phyloP scores from a whole-genome alignment of 2,329 filamentous ascomycete genomes.

The Hypoxylon rubiginosum region DNA sequence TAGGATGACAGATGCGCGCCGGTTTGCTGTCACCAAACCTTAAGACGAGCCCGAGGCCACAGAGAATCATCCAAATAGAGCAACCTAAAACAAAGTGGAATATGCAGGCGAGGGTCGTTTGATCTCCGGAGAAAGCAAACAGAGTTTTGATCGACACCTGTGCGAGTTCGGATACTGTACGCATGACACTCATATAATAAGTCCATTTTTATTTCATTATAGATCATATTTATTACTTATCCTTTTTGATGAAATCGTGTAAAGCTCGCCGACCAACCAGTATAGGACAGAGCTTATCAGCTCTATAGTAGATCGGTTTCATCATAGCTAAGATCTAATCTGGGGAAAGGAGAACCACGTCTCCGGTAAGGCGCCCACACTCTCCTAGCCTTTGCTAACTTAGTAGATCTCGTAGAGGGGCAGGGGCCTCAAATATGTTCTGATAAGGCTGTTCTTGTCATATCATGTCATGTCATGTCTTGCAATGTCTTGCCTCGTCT shows the following conservation, averaged over 20 bases:
- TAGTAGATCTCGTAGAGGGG: slow-evolving; percentile 20
- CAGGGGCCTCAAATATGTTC: too few relatives aligned
- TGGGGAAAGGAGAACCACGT: slow-evolving; percentile 33
- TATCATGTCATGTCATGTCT: neutral
- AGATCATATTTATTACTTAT: slow-evolving; percentile 4
- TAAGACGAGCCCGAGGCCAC: slow-evolving; percentile 2
- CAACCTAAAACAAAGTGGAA: slow-evolving; percentile 4
- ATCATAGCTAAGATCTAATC: slow-evolving; percentile 17
- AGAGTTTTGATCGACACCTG: slow-evolving; percentile 13
- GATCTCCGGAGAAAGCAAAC: slow-evolving; percentile 6
- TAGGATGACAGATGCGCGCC: slow-evolving; percentile 30
- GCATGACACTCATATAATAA: slow-evolving; percentile 1
- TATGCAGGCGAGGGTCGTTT: slow-evolving; percentile 9
- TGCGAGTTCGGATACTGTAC: neutral
- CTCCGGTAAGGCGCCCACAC: slow-evolving; percentile 28
- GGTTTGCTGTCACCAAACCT: slow-evolving; percentile 12
- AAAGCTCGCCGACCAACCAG: slow-evolving; percentile 11
- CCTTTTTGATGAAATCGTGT: slow-evolving; percentile 5
- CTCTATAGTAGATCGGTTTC: slow-evolving; percentile 7
- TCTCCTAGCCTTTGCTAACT: neutral
- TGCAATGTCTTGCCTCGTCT: neutral
- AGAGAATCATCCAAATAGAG: neutral
- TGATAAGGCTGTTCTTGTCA: slow-evolving; percentile 7
- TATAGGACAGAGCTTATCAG: slow-evolving; percentile 2
- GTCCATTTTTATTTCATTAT: slow-evolving; percentile 1